Percentiles rank a stretch among this genome's conserved stretches.
Evolutionary conservation across 2,329 filamentous ascomycete genomes (phyloP).

Genomic region (Calycina marina): DNA sequence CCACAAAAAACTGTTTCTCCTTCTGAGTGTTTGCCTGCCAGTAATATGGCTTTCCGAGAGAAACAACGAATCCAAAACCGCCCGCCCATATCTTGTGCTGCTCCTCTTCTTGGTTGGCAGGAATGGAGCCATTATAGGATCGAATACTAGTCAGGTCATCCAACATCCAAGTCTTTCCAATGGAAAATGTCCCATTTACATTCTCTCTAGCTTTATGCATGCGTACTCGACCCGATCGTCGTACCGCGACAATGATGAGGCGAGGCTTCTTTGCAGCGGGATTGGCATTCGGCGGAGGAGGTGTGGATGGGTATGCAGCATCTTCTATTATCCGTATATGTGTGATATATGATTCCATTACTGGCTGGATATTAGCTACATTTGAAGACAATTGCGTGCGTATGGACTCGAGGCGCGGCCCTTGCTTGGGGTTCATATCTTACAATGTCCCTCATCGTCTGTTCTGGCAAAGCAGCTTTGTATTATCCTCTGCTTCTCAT

Average conservation of each 20-base stretch:
- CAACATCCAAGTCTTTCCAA: constrained; percentile 95
- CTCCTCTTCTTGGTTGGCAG: constrained; percentile 42
- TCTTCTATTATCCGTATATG: constrained; percentile 88
- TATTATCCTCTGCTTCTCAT: constrained; percentile 89
- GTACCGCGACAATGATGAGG: constrained; percentile 84
- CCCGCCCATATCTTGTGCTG: constrained; percentile 62
- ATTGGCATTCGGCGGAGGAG: constrained; percentile 66
- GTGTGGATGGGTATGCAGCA: constrained; percentile 64
- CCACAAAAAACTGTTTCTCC: constrained; percentile 98
- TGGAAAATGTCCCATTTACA: constrained; percentile 82
- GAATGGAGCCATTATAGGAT: constrained; percentile 55
- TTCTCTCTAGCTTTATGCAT: constrained; percentile 98
- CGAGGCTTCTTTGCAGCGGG: constrained; percentile 71
- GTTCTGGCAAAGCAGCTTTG: constrained; percentile 89
- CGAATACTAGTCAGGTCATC: constrained; percentile 78
- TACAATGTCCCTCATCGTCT: constrained; percentile 75
- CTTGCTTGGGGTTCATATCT: too few species aligned
- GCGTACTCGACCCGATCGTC: constrained; percentile 81
- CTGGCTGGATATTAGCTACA: constrained; percentile 28
- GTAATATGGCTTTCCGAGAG: constrained; percentile 86
- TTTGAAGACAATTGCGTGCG: not conserved
- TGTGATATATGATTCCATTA: constrained; percentile 91
- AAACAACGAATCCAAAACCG: constrained; percentile 73
- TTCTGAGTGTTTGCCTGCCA: constrained; percentile 90
- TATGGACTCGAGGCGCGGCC: too few species aligned